Evolutionary conservation across 1,139 yeast genomes (phyloP), one percentile per base, ranked within the genome.

Genomic region (Hyphopichia burtonii): DNA sequence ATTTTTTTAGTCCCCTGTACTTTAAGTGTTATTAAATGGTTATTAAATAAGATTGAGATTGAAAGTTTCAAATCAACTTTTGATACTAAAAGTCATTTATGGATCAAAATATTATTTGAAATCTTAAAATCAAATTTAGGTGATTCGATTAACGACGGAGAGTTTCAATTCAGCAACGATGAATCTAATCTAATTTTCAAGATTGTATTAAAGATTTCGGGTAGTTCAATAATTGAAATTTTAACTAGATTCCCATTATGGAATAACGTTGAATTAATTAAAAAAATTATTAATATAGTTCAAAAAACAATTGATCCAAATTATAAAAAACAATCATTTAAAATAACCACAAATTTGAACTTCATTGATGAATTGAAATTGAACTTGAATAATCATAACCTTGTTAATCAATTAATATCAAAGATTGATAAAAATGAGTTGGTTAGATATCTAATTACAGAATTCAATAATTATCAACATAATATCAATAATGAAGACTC

Each of bases 1-100:
- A 52, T 55, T 15, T 73, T 73, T 42, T 59, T 74, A 39, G 60
- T 70, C 9, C 74, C 77, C 0, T 68, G 75, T 41, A 63, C 66
- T 4, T 46, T 66, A 27, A 65, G 67, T 36, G 65, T 71, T 16
- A 58, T 71, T 17, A 62, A 57, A 38, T 71, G 76, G 71, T 39
- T 65, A 34, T 36, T 57, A 39, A 48, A 45, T 41, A 55, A 43
- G 43, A 48, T 44, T 20, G 50, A 41, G 44, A 49, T 44, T 25
- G 41, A 42, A n/a, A 16, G 34, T 7, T 20, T 17, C 17, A 17
- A 25, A 18, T 12, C 23, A 8, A 17, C 32, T 10, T 36, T 7
- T 36, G 38, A 36, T 28, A 10, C 32, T 3, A 27, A 36, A 8
- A 16, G 32, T 9, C 22, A 41, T 38, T 35, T 51, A 6, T 42